Evolutionary conservation across 2,329 filamentous ascomycete genomes (phyloP).

Genomic region (Beauveria australis): DNA sequence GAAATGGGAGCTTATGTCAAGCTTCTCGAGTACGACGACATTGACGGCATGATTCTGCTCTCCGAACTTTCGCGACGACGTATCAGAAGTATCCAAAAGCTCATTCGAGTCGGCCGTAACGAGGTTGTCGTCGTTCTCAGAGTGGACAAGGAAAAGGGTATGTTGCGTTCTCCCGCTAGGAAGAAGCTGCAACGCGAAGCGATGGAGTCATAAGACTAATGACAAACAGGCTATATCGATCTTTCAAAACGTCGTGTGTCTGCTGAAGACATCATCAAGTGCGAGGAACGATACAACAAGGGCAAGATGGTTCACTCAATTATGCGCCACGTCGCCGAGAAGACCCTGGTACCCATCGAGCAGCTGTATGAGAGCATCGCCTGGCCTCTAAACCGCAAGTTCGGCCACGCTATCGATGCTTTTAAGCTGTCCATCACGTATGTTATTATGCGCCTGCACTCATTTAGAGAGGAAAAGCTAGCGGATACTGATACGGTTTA

Average conservation of each 20-base stretch:
- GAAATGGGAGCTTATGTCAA: slow-evolving; percentile 99
- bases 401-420: slow-evolving; percentile 90
- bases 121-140: slow-evolving; percentile 97
- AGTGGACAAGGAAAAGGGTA: slow-evolving; percentile 98
- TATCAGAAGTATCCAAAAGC: slow-evolving; percentile 98
- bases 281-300: slow-evolving; percentile 99
- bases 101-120: slow-evolving; percentile 95
- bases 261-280: slow-evolving; percentile 95
- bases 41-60: slow-evolving; percentile 99
- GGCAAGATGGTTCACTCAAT: slow-evolving; percentile 99
- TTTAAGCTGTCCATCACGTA: slow-evolving; percentile 99
- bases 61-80: slow-evolving; percentile 95
- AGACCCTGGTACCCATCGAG: slow-evolving; percentile 91
- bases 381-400: slow-evolving; percentile 97
- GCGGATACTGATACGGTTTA: slow-evolving; percentile 13
- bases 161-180: slow-evolving; percentile 17
- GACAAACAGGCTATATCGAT: slow-evolving; percentile 74
- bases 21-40: slow-evolving; percentile 98
- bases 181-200: slow-evolving; percentile 12
- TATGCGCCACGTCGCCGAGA: slow-evolving; percentile 97
- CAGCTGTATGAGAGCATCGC: slow-evolving; percentile 87
- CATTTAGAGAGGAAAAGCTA: neutral
- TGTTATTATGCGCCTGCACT: slow-evolving; percentile 21
- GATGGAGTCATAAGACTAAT: slow-evolving; percentile 13
- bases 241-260: slow-evolving; percentile 96